Percentiles rank a stretch among this genome's conserved stretches.
Conservation (phyloP, 148 eudicot species). For the Euryodendron excelsum region DNA sequence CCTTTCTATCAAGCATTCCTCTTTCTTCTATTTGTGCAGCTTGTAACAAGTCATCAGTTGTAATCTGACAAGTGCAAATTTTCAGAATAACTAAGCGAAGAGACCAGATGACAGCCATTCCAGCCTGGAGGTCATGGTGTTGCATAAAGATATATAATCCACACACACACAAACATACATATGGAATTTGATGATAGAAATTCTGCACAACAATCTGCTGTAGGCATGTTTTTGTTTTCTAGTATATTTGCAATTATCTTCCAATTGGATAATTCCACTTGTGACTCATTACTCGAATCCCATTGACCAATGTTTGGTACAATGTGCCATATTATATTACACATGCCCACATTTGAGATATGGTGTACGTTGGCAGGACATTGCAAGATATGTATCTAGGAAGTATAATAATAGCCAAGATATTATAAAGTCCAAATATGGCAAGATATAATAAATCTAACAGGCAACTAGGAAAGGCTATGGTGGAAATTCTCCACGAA, state of each 20-base stretch:
- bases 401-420: not conserved
- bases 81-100: not conserved
- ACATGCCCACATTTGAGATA: not conserved
- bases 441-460: not conserved
- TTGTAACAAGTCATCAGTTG: slow-evolving; percentile 88
- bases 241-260: not conserved
- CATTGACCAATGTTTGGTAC: too few species aligned
- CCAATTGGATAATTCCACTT: not conserved
- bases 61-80: slow-evolving; percentile 46
- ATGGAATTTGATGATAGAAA: not conserved
- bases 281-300: not conserved
- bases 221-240: not conserved
- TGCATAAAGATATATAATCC: not conserved
- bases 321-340: not conserved
- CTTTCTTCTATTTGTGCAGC: slow-evolving; percentile 92
- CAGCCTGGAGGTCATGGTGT: not conserved
- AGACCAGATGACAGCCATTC: not conserved
- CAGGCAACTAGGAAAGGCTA: not conserved
- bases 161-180: not conserved
- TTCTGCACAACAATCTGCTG: not conserved
- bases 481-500: not conserved
- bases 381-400: not conserved
- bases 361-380: not conserved
- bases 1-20: slow-evolving; percentile 76
- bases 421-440: not conserved